Evolutionary conservation across 1,139 yeast genomes (phyloP), one percentile per base, ranked within the genome.

Genomic region (Candida neerlandica): DNA sequence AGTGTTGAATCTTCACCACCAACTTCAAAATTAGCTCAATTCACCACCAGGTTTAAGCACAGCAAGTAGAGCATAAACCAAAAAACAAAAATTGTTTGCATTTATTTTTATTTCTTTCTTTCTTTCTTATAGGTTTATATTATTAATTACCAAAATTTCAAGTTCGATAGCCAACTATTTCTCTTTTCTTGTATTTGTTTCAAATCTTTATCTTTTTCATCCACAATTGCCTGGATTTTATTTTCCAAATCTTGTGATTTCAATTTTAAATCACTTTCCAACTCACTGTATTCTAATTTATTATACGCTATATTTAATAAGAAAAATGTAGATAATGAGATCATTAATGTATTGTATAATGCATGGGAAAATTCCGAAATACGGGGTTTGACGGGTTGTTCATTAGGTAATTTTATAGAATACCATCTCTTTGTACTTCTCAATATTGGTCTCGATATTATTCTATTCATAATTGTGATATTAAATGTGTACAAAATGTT

Each of bases 11-110:
- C 71, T 27, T 63, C 57, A 43, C 56, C 66, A 10, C 64, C 76
- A 1, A 71, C 77, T 4, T 65, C 75, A 23, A 74, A 70, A 56
- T 73, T 75, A 59, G 77, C 79, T 18, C 71, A 71, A 55, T 74
- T 73, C 55, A 67, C 78, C 57, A 66, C 68, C 40, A 65, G 69
- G 54, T 71, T 72, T 53, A 60, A 63, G 41, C 49, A 45, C 63
- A 18, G 23, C 4, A 18, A 33, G 23, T 39, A 32, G 37, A 23
- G 27, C 27, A 23, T n/a, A n/a, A n/a, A n/a, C n/a, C n/a, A n/a
- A n/a, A n/a, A n/a, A n/a, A n/a, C n/a, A n/a, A 23, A 23, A 23
- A 23, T 23, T 5, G 7, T 2, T 23, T 23, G 27, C n/a, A n/a
- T n/a, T 23, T 32, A 15, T 39, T 14, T 21, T 46, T 48, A n/a